Evolutionary conservation across 148 eudicot genomes (phyloP), one percentile per base, ranked within the genome.

Genomic region (Diospyros lotus): DNA sequence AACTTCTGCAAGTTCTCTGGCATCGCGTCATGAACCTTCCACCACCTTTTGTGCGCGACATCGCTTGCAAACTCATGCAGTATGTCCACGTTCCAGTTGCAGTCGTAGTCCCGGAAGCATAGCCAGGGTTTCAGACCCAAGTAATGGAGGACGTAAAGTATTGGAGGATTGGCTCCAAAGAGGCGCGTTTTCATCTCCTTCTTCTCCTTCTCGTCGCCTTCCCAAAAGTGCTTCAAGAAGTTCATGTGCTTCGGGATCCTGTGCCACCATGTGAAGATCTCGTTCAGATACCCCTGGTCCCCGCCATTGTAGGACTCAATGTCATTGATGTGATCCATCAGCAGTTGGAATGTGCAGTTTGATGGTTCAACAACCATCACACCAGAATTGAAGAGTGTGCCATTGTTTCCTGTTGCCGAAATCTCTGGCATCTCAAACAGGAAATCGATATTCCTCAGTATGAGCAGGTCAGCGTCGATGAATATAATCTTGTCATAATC

Each of bases 351-450:
- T 1, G 96, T 92, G 70, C 93, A 90, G 39, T 92, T 88, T n/a
- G 97, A 94, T 52, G 98, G 98, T 77, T 94, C 98, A 12, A 94
- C 76, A 28, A 94, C 92, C 97, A 94, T 94, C n/a, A 94, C 92
- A 1, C 98, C 98, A 0, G 98, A 94, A 81, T 94, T 94, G 70
- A 94, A 94, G 42, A 92, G 87, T 39, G 97, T 85, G 0, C 87
- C 97, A 53, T 95, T 88, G 54, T 95, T 95, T 15, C 97, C 96
- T 0, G 77, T 92, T 12, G 93, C 97, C 15, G 97, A 76, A 40
- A 95, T 89, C 75, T 95, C 96, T 0, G 98, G 96, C 85, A 90
- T 86, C 50, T 84, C 81, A 53, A 92, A 95, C 1, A 95, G 85
- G 74, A 90, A 86, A 78, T 95, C 98, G 6, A 95, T 86, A 69